Percentiles rank a stretch among this genome's conserved stretches.
Conservation (phyloP, 2,329 filamentous ascomycete species). For the Ilyonectria sp. region DNA sequence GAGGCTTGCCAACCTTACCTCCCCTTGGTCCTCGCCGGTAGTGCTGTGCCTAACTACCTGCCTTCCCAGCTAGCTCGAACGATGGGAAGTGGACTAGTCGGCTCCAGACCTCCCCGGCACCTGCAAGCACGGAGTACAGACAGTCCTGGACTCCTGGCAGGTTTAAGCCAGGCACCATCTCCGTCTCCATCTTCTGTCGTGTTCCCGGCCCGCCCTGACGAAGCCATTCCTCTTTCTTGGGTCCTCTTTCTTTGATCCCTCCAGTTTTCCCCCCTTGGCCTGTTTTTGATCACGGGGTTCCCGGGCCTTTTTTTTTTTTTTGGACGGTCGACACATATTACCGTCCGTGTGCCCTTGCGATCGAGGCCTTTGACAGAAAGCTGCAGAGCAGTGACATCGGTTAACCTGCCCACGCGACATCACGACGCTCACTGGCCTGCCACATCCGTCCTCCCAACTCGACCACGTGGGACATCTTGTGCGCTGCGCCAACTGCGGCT, state of each 20-base stretch:
- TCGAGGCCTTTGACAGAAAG: neutral
- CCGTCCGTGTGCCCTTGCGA: neutral
- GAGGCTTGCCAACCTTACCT: neutral
- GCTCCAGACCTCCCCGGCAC: constrained; percentile 5
- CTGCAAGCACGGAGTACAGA: neutral
- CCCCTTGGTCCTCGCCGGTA: neutral
- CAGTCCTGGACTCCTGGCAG: neutral
- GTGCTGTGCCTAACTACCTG: constrained; percentile 6
- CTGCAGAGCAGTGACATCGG: neutral
- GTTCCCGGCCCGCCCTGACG: neutral
- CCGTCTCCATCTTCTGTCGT: neutral
- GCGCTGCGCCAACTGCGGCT: neutral
- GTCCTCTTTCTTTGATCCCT: no score
- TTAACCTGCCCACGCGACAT: neutral
- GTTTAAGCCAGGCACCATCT: constrained; percentile 4
- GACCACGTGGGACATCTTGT: neutral
- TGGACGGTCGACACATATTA: neutral
- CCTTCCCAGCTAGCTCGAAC: constrained; percentile 9
- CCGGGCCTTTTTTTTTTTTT: neutral
- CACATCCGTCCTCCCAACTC: neutral
- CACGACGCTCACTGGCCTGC: neutral
- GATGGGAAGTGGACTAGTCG: constrained; percentile 11
- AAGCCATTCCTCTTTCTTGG: constrained; percentile 3
- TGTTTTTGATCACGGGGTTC: constrained; percentile 1
- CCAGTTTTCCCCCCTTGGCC: neutral